Percentiles rank a stretch among this genome's conserved stretches.
Evolutionary conservation across 148 eudicot genomes (phyloP).

Genomic region (Nepenthes mirabilis): DNA sequence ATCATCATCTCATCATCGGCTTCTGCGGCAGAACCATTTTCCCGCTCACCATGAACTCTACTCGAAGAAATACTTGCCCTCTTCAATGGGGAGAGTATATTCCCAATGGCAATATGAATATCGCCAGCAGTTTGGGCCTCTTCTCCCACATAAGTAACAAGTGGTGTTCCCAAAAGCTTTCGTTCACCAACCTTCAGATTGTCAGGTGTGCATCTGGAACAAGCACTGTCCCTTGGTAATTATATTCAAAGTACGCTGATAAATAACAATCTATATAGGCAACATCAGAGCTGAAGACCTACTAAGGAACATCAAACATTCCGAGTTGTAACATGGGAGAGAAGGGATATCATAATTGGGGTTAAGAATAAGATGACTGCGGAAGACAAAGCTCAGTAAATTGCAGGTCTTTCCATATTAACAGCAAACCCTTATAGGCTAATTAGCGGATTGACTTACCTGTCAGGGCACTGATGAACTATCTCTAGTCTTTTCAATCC

Average conservation of each 20-base stretch:
- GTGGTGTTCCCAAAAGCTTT: conserved; percentile 73
- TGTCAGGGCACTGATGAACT: conserved; percentile 54
- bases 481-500: conserved; percentile 68
- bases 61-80: conserved; percentile 22
- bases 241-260: neutral
- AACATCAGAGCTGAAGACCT: neutral
- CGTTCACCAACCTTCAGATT: conserved; percentile 31
- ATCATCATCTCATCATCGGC: conserved; percentile 16
- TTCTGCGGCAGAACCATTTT: conserved; percentile 28
- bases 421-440: neutral
- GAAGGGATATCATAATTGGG: too few species aligned
- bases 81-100: conserved; percentile 51
- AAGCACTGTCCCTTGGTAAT: neutral
- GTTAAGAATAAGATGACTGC: too few species aligned
- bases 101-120: conserved; percentile 41
- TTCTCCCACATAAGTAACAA: conserved; percentile 54
- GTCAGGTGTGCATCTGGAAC: conserved; percentile 20
- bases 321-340: too few species aligned
- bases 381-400: too few species aligned
- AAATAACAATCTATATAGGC: neutral
- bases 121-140: conserved; percentile 45
- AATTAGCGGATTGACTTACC: conserved; percentile 29
- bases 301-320: neutral
- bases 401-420: neutral
- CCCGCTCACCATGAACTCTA: conserved; percentile 13